Evolutionary conservation across 768 basidiomycete species (phyloP), one percentile per base, ranked within the genome.

Genomic region (Rhodotorula babjevae): DNA sequence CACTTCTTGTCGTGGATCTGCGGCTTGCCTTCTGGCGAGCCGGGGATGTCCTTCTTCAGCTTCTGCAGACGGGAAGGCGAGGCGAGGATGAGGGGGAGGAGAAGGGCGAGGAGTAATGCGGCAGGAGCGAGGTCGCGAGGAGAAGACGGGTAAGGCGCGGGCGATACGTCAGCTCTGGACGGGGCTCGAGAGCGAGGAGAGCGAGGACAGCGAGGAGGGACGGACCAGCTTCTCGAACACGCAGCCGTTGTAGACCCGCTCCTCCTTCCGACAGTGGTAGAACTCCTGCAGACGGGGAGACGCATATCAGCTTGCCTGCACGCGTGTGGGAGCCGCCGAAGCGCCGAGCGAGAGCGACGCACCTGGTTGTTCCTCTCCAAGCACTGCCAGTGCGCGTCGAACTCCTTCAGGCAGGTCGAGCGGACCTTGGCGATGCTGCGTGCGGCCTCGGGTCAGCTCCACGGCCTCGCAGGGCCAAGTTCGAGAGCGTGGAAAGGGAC

Each of bases 281-380:
- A 90, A 93, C 83, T 93, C 89, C 93, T 96, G 79, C 33, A 2
- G 29, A n/a, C 50, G 44, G 29, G n/a, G 3, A 1, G 5, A 6
- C 9, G 47, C 19, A 21, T 44, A 21, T 44, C 29, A 55, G 46
- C 50, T 11, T 25, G 29, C 5, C 36, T 52, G 23, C 2, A 21
- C 49, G 31, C 21, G 19, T 36, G 9, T 9, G 36, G 9, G 36
- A 36, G 36, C 9, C 36, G 36, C 36, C 36, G 9, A 36, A 36
- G 21, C 29, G 60, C 62, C 7, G 2, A 49, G 29, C 68, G 61
- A 27, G 60, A 65, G 23, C 9, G 52, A 84, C 87, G 65, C 69
- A 89, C 94, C 83, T 98, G 95, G 84, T 99, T 99, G 82, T 92
- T 90, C 79, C 85, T 82, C 82, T 99, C 96, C 73, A 99, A 82